Evolutionary conservation across 768 basidiomycete genomes (phyloP), one percentile per base, ranked within the genome.

Genomic region (Leccinum ochraceum): DNA sequence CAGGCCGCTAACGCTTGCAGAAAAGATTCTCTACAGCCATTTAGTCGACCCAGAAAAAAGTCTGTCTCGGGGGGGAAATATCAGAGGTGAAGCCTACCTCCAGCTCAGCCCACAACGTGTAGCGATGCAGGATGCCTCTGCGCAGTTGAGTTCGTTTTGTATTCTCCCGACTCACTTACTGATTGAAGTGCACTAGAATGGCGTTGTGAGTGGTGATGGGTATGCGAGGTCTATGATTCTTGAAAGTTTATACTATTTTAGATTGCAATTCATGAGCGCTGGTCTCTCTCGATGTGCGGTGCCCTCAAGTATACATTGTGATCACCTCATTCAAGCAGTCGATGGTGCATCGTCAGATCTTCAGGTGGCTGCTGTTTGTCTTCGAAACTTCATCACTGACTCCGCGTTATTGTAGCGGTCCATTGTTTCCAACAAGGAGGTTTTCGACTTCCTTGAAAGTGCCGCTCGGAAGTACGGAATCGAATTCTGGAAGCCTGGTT

Each of bases 211-310:
- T 68, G 11, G 34, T 3, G 2, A 42, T 50, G 28, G 11, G 9
- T 46, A 56, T 22, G 37, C 39, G 48, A 53, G 58, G 24, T 39
- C 6, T 13, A 46, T 34, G 34, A 13, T 56, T 55, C 57, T 57
- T 57, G 24, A 24, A n/a, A 42, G 36, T 59, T 60, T 44, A 65
- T 44, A 30, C 32, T 49, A 22, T 50, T 66, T 68, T 56, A 88
- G 95, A 61, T 77, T 99, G 60, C 97, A 99, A 77, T 99, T 98
- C 77, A 98, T 97, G 93, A 96, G 95, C 56, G 95, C 95, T 59
- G 94, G 93, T 20, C 84, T 97, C 56, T 76, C 86, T 26, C 82
- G 83, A 62, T 91, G 89, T 68, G 91, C 92, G 16, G 96, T 98
- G 1, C 91, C 91, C 34, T 84, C 89, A 7, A 92, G 91, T 63